Evolutionary conservation across 805 yeast genomes (phyloP).

Genomic region (Hanseniaspora valbyensis): DNA sequence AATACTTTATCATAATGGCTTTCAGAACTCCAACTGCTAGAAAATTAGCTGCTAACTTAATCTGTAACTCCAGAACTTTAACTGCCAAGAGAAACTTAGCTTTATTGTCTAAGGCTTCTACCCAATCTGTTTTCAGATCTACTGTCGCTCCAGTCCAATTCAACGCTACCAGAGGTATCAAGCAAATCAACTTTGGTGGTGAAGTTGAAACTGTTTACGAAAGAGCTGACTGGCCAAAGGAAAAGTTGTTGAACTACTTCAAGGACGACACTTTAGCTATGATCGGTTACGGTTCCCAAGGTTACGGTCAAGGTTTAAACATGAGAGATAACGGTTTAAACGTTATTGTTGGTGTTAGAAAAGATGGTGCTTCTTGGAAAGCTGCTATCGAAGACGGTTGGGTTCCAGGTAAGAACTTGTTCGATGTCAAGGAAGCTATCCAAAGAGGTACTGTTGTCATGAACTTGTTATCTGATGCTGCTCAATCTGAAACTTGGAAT

Average conservation of each 20-base stretch:
- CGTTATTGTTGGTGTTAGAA: conserved; percentile 96
- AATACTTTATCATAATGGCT: conserved; percentile 9
- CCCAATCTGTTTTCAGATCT: conserved; percentile 27
- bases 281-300: conserved; percentile 99
- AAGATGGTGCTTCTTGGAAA: conserved; percentile 98
- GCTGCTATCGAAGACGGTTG: conserved; percentile 99
- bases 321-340: conserved; percentile 97
- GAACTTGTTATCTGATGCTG: conserved; percentile 98
- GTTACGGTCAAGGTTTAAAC: conserved; percentile 99
- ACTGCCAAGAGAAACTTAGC: conserved; percentile 60
- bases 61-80: conserved; percentile 33
- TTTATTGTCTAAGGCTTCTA: conserved; percentile 36
- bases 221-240: conserved; percentile 99
- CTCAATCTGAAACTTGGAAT: conserved; percentile 97
- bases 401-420: conserved; percentile 98
- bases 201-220: conserved; percentile 91
- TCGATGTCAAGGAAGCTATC: conserved; percentile 90
- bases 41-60: conserved; percentile 30
- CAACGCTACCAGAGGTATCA: conserved; percentile 74
- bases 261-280: conserved; percentile 95
- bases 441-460: conserved; percentile 82
- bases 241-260: conserved; percentile 90
- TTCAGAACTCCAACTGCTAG: conserved; percentile 16
- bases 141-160: conserved; percentile 34
- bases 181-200: conserved; percentile 95